Evolutionary conservation across 2,329 filamentous ascomycete species (phyloP).

Genomic region (Fusarium sp.): DNA sequence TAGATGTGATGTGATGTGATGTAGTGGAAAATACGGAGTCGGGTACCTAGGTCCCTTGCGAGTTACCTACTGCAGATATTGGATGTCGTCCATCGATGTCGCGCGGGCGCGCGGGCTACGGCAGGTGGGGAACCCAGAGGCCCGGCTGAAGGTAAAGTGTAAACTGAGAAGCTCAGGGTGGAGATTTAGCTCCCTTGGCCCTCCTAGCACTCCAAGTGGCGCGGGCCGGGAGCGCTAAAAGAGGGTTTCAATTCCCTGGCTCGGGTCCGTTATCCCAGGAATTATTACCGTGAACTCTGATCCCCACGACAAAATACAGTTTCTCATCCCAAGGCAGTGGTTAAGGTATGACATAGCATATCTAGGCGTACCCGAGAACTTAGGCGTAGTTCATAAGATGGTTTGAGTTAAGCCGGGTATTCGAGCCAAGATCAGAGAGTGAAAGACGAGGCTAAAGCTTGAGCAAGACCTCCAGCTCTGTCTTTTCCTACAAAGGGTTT

Average conservation of each 20-base stretch:
- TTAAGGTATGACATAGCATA: conserved; percentile 20
- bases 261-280: conserved; percentile 12
- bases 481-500: not conserved
- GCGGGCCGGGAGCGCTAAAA: conserved; percentile 43
- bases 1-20: conserved; percentile 16
- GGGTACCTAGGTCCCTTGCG: not conserved
- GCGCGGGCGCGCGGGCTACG: conserved; percentile 24
- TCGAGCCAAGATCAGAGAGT: not conserved
- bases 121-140: conserved; percentile 42
- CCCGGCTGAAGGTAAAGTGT: conserved; percentile 44
- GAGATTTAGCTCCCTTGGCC: conserved; percentile 26
- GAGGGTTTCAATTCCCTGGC: conserved; percentile 27
- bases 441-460: conserved; percentile 3
- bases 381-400: conserved; percentile 1
- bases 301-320: conserved; percentile 9
- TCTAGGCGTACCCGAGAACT: conserved; percentile 15
- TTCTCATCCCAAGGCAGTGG: conserved; percentile 27
- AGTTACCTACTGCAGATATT: not conserved
- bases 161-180: conserved; percentile 22
- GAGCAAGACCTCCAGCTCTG: not conserved
- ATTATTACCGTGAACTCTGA: conserved; percentile 31
- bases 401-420: conserved; percentile 15
- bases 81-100: conserved; percentile 32
- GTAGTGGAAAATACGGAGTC: not conserved
- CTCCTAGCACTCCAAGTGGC: conserved; percentile 23